These are phyloP conservation scores for Sedum album DNA, from an alignment of 164 flowering plant genomes.

Conservation along the genomic window DNA sequence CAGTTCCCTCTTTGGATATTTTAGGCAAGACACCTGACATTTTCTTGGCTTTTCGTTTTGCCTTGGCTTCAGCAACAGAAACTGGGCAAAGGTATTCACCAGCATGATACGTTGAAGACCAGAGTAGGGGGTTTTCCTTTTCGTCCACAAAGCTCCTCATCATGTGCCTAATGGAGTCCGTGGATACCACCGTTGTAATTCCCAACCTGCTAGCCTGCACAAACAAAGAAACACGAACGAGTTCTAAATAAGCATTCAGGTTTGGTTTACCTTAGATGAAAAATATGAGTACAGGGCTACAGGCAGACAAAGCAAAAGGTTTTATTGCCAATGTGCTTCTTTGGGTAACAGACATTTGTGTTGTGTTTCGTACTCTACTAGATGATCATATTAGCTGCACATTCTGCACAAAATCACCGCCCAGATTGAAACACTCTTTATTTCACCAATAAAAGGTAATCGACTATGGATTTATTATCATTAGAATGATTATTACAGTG, in stretches of 20 bases:
- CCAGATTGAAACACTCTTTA: background rate
- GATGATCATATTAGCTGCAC: background rate
- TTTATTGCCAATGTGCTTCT: background rate
- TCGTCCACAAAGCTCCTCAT: slow-evolving; percentile 90
- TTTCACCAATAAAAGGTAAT: background rate
- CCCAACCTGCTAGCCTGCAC: slow-evolving; percentile 81
- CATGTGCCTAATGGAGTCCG: slow-evolving; percentile 91
- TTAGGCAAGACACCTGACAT: slow-evolving; percentile 33
- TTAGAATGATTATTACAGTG: background rate
- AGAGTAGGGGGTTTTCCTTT: slow-evolving; percentile 73
- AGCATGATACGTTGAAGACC: slow-evolving; percentile 95
- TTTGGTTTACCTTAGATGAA: background rate
- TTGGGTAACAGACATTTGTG: background rate
- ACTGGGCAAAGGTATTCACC: slow-evolving; percentile 75
- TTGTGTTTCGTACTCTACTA: background rate
- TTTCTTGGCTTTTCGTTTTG: slow-evolving; percentile 66
- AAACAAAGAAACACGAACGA: background rate
- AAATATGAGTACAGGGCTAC: background rate
- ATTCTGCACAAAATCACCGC: background rate
- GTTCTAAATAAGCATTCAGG: background rate
- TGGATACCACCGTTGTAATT: slow-evolving; percentile 77
- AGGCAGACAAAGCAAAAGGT: background rate
- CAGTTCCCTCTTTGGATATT: slow-evolving; percentile 28
- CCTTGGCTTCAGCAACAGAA: slow-evolving; percentile 82
- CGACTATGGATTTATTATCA: background rate